Evolutionary conservation across 2,329 filamentous ascomycete species (phyloP).

Genomic region (Nectriaceae sp.): DNA sequence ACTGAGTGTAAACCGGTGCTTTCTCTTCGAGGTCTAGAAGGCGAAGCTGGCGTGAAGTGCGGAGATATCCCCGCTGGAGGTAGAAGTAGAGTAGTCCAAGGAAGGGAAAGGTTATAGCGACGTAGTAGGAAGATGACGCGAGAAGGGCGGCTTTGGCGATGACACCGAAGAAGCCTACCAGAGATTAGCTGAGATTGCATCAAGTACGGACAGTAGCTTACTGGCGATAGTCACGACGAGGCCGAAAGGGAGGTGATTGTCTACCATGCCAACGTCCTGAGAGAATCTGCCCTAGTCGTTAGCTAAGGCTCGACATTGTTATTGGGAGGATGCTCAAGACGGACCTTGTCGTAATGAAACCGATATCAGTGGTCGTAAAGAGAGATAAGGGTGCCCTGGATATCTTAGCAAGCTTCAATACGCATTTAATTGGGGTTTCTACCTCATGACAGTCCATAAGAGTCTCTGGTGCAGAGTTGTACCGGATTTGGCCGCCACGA

Average conservation of each 20-base stretch:
- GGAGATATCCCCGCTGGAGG: slow-evolving; percentile 44
- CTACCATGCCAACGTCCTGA: slow-evolving; percentile 46
- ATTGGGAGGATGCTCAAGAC: background rate
- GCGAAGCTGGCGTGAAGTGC: slow-evolving; percentile 45
- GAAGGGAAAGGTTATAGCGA: slow-evolving; percentile 46
- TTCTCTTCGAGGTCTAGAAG: slow-evolving; percentile 45
- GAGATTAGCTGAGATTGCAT: slow-evolving; percentile 2
- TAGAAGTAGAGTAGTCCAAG: slow-evolving; percentile 43
- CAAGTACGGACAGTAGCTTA: slow-evolving; percentile 26
- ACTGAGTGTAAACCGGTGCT: slow-evolving; percentile 40
- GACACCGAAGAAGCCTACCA: slow-evolving; percentile 35
- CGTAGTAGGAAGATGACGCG: slow-evolving; percentile 27
- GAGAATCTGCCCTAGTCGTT: slow-evolving; percentile 36
- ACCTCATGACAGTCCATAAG: slow-evolving; percentile 24
- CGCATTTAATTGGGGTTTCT: fast-evolving
- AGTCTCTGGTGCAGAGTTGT: slow-evolving; percentile 26
- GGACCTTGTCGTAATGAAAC: slow-evolving; percentile 43
- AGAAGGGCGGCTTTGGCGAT: slow-evolving; percentile 28
- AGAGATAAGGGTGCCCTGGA: slow-evolving; percentile 41
- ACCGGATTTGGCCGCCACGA: slow-evolving; percentile 29
- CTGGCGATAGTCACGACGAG: slow-evolving; percentile 36
- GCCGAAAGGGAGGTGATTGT: slow-evolving; percentile 42
- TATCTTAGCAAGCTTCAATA: slow-evolving; percentile 9
- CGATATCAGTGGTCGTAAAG: slow-evolving; percentile 42
- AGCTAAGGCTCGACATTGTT: background rate